Base-by-base conservation (phyloP, 345 rosid species). In the Citrus australasica region DNA sequence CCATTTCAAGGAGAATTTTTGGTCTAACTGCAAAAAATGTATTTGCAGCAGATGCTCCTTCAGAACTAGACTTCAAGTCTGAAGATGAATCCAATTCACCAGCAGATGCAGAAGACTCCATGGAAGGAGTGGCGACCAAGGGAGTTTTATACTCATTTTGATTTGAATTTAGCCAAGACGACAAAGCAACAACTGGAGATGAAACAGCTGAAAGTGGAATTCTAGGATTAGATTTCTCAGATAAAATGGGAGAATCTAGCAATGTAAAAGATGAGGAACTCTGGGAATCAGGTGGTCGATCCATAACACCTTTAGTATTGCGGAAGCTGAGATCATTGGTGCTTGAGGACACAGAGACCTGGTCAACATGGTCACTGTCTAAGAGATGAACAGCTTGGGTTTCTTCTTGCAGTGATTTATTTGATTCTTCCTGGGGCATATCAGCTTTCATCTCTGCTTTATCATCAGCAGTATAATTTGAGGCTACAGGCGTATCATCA, bases 161-260 rank as follows among this genome's bases (percentile, higher is more conserved):
- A 84, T 81, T 85, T 67, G 88, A 80, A 82, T 90, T 86, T 85
- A 95, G 83, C 98, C 97, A 93, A 73, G 98, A 96, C 40, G 97
- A 88, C 76, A 91, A 84, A 73, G 92, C 97, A 87, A 90, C 79
- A 62, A 87, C 95, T 2, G 98, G 95, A 77, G 98, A 84, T 58
- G 93, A 83, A 64, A 93, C 87, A 8, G 91, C 86, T 28, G 84
- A 80, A 56, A 82, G 80, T 59, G 94, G 86, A 74, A 85, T 78
- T 87, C 84, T 94, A 82, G 88, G 69, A 79, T 69, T 88, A 33
- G 97, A 94, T 83, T 88, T 94, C 82, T 94, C 98, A 61, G 99
- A 96, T 76, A 90, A 82, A 82, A 84, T 83, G 48, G 98, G 95
- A 83, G 98, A 96, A 85, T 89, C 93, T 24, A 78, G 82, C 78